Evolutionary conservation across 116 monocot species (phyloP).

Genomic region (Iris pallida): DNA sequence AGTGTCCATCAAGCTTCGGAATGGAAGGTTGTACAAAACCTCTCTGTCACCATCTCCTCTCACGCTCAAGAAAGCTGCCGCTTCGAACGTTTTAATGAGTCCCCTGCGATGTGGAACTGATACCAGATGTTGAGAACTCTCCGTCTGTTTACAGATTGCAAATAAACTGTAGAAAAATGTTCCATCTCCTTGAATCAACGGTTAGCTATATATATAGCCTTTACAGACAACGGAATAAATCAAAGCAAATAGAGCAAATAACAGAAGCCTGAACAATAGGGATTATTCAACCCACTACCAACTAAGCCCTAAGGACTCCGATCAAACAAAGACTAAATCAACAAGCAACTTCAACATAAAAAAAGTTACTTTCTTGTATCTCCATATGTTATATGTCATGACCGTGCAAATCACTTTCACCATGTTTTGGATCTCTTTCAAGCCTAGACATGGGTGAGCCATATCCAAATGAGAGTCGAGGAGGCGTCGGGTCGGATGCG

Average conservation of each 20-base stretch:
- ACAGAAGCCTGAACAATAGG: background rate
- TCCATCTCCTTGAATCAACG: background rate
- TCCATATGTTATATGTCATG: no score
- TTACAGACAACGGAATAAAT: background rate
- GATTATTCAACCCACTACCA: background rate
- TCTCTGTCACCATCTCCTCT: background rate
- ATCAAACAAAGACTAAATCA: background rate
- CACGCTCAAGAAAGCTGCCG: background rate
- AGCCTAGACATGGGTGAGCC: no score
- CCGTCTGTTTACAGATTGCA: background rate
- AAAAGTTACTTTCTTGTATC: no score
- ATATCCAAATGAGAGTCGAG: no score
- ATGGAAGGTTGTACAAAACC: no score
- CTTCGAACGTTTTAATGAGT: background rate
- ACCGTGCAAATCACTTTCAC: no score
- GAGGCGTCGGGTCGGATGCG: no score
- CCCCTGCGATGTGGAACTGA: background rate
- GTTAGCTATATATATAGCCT: constrained; percentile 1
- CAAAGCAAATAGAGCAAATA: background rate
- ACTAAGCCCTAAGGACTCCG: background rate
- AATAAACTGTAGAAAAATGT: background rate
- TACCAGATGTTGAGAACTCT: background rate
- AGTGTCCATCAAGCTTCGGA: no score
- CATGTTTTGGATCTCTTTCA: no score
- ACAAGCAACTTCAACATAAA: background rate